Evolutionary conservation across 192 early-diverging fungal genomes (phyloP).

Genomic region (Coemansia sp.): DNA sequence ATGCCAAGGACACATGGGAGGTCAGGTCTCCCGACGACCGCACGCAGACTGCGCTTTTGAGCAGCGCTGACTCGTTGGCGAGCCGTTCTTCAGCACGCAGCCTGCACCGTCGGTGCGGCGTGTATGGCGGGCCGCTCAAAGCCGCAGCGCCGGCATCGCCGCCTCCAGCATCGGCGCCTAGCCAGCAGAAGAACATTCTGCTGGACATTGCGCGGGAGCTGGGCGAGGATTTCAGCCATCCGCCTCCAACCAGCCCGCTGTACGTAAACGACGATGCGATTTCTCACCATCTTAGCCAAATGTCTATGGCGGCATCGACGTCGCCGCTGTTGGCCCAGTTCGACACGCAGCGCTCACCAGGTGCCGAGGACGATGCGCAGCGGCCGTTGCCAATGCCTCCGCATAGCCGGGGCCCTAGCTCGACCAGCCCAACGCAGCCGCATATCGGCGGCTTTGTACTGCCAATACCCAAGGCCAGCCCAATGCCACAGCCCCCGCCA

Average conservation of each 20-base stretch:
- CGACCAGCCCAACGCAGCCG: not conserved
- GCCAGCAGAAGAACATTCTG: constrained; percentile 18
- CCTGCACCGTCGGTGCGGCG: constrained; percentile 29
- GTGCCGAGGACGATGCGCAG: constrained; percentile 4
- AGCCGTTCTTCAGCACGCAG: constrained; percentile 18
- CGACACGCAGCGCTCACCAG: not conserved
- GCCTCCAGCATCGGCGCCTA: constrained; percentile 2
- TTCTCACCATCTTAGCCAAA: constrained; percentile 25
- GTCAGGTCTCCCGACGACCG: constrained; percentile 29
- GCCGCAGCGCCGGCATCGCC: constrained; percentile 4
- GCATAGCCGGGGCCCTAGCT: not conserved
- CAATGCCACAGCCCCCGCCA: constrained; percentile 29
- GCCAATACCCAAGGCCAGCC: not conserved
- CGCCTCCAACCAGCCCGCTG: constrained; percentile 21
- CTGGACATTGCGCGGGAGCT: constrained; percentile 52
- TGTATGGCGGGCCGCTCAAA: constrained; percentile 33
- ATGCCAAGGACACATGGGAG: constrained; percentile 34
- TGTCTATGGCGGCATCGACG: constrained; percentile 16
- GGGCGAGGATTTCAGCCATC: constrained; percentile 31
- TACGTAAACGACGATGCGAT: constrained; percentile 41
- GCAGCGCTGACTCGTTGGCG: constrained; percentile 23
- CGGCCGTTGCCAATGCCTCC: constrained; percentile 27
- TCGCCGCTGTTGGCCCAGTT: constrained; percentile 24
- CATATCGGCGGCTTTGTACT: constrained; percentile 1
- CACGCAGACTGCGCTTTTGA: constrained; percentile 3